Conservation (phyloP, 257 asterid genomes). For the Ehretia macrophylla region DNA sequence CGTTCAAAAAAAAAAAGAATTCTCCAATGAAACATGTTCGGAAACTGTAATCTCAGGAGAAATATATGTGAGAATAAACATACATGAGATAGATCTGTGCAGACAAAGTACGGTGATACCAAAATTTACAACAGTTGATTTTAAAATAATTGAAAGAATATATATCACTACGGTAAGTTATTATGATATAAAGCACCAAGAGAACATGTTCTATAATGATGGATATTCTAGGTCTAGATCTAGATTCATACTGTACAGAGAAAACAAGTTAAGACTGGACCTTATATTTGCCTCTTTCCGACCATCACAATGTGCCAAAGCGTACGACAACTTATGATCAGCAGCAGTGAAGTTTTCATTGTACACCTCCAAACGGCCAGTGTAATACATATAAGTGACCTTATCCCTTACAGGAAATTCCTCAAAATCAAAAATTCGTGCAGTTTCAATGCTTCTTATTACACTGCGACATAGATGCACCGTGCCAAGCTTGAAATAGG, state of each 20-base stretch:
- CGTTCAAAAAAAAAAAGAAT: too few species aligned
- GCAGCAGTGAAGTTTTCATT: conserved; percentile 93
- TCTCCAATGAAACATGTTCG: too few species aligned
- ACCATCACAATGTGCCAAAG: conserved; percentile 57
- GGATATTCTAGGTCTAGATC: conserved; percentile 7
- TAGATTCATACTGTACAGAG: conserved; percentile 3
- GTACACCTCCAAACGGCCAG: conserved; percentile 97
- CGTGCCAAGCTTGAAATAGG: conserved; percentile 93
- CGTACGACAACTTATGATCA: conserved; percentile 88
- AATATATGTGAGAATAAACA: too few species aligned
- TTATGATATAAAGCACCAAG: too few species aligned
- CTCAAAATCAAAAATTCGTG: conserved; percentile 88
- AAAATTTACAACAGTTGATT: too few species aligned
- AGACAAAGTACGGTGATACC: too few species aligned
- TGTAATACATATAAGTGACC: conserved; percentile 97
- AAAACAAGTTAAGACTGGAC: conserved; percentile 23
- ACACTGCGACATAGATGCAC: conserved; percentile 93
- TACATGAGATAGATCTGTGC: too few species aligned
- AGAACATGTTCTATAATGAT: background rate
- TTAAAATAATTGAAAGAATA: too few species aligned
- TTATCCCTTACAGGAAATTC: conserved; percentile 93
- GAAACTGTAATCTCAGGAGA: too few species aligned
- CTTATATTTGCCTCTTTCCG: conserved; percentile 76
- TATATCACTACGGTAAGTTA: too few species aligned
- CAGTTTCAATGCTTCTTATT: conserved; percentile 94